Percentiles rank a stretch among this genome's conserved stretches.
phyloP scores from a whole-genome alignment of 2,329 filamentous ascomycete species.

The Talaromyces sp. region DNA sequence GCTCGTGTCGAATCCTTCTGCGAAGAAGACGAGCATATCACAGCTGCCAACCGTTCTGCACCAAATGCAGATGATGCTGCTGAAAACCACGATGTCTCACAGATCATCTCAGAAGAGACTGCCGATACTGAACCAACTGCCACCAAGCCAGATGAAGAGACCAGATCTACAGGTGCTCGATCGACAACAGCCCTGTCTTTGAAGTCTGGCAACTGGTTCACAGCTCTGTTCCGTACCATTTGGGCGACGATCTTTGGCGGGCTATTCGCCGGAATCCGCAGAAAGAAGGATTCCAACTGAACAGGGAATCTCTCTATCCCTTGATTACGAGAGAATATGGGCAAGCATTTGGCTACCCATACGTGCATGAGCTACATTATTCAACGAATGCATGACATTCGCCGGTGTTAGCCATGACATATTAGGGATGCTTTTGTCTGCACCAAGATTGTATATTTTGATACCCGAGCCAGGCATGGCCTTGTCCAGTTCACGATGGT shows the following conservation, averaged over 20 bases:
- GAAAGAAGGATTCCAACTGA: constrained; percentile 27
- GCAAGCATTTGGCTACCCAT: neutral
- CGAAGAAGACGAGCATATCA: constrained; percentile 11
- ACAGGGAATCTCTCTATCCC: constrained; percentile 17
- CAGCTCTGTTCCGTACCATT: constrained; percentile 40
- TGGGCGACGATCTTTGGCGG: constrained; percentile 43
- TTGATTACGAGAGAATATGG: constrained; percentile 26
- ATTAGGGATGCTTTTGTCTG: neutral
- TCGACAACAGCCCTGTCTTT: constrained; percentile 42
- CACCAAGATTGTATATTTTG: constrained; percentile 12
- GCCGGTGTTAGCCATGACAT: neutral
- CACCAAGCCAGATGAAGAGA: constrained; percentile 16
- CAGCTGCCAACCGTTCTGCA: constrained; percentile 15
- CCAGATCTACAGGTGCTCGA: constrained; percentile 29
- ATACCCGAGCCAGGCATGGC: constrained; percentile 7
- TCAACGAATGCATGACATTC: neutral
- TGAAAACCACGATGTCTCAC: constrained; percentile 20
- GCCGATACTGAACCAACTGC: constrained; percentile 3
- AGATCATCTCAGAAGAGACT: constrained; percentile 9
- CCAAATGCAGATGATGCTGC: constrained; percentile 11
- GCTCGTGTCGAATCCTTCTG: constrained; percentile 47
- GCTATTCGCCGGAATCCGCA: constrained; percentile 42
- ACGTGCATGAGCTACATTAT: neutral
- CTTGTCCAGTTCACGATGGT: neutral
- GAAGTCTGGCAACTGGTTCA: constrained; percentile 43